Conservation (phyloP, 208 protist genomes). For the Crithidia acanthocephali region DNA sequence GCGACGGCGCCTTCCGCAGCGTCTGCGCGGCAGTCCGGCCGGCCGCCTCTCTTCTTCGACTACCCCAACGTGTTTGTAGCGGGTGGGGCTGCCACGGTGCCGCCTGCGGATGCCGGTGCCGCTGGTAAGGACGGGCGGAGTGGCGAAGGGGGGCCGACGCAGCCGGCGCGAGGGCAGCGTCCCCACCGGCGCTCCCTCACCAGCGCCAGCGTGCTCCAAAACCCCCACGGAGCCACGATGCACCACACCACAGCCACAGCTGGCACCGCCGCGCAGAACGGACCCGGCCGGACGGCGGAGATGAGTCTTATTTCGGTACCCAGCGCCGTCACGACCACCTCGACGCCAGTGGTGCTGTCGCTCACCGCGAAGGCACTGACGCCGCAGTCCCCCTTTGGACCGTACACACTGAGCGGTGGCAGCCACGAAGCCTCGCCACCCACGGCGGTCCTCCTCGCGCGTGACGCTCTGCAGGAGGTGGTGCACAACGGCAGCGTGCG, state of each 20-base stretch:
- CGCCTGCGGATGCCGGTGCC: background rate
- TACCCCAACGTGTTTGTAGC: slow-evolving; percentile 1
- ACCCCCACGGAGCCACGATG: too few species aligned
- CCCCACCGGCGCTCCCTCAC: background rate
- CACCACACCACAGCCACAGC: too few species aligned
- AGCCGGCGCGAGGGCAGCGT: background rate
- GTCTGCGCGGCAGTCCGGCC: background rate
- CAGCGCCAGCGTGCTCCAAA: background rate
- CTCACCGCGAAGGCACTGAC: slow-evolving; percentile 7
- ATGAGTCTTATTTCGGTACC: slow-evolving; percentile 1
- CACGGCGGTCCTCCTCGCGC: background rate
- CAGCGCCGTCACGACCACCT: slow-evolving; percentile 1
- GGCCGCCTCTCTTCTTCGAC: background rate
- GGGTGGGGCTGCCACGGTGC: background rate
- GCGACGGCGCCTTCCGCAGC: too few species aligned
- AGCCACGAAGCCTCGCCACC: background rate
- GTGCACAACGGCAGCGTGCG: background rate
- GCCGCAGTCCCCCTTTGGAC: background rate
- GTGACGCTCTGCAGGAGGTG: too few species aligned
- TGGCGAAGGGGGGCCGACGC: background rate
- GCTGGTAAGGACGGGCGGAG: too few species aligned
- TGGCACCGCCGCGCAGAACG: too few species aligned
- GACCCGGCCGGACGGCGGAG: background rate
- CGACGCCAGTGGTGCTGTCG: slow-evolving; percentile 12
- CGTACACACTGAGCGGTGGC: background rate